Evolutionary conservation across 2,329 filamentous ascomycete genomes (phyloP), one percentile per base, ranked within the genome.

Genomic region (Cladophialophora immunda): DNA sequence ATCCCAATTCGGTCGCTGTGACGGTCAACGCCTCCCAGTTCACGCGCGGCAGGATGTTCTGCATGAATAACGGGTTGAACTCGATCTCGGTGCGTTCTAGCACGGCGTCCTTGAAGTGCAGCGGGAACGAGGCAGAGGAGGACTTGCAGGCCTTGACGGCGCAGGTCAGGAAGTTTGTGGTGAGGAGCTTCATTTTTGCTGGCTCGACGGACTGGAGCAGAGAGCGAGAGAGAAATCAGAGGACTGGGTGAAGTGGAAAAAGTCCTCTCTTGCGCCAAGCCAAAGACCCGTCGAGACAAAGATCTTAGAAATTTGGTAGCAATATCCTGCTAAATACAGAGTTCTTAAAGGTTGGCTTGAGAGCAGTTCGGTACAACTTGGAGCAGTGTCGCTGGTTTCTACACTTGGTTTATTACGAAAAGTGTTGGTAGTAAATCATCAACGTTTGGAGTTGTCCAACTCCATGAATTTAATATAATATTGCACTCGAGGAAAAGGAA

Each of bases 121-220:
- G 86, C 2, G 95, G 95, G 76, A 96, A 98, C 27, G 93, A 92
- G 60, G 86, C 82, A 5, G 90, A 84, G 34, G 90, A 89, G 65
- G 89, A 87, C 82, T 96, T 97, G 90, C 95, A 99, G 64, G 91
- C 85, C 85, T 97, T 98, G 77, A 96, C 91, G 69, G 95, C 94
- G 84, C 95, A 99, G 75, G 93, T 95, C 71, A 98, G 84, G 81
- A 99, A 99, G 82, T 98, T 98, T 75, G 97, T 90, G 68, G 93
- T 97, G 60, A 98, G 88, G 70, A 98, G 84, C 81, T 98, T 98
- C 95, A 99, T 99, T 68, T 73, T 78, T 38, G n/a, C 15, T 15
- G n/a, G 41, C n/a, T 19, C 6, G 36, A 27, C 7, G 22, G 13
- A 22, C 5, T 38, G 38, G 41, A 17, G 13, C n/a, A 29, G 25